phyloP scores from a whole-genome alignment of 1,139 yeast species.

The Blastobotrys malaysiensis region DNA sequence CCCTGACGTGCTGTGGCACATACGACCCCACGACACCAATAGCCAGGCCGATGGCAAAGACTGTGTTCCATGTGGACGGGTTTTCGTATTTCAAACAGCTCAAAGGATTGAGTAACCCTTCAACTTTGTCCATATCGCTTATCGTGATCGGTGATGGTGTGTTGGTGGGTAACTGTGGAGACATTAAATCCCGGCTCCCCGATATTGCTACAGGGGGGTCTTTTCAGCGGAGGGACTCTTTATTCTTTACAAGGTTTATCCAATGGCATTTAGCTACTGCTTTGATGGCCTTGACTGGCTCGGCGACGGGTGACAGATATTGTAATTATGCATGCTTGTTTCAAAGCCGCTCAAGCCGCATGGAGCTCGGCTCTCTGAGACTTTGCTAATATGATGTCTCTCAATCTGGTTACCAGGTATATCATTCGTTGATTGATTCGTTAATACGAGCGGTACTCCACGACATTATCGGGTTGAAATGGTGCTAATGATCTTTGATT shows the following conservation, averaged over 20 bases:
- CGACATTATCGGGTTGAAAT: too few species aligned
- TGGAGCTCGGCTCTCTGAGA: too few species aligned
- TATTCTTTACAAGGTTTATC: too few species aligned
- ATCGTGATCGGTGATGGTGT: background rate
- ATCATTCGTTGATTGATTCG: too few species aligned
- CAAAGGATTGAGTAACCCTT: constrained; percentile 17
- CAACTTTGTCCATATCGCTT: constrained; percentile 13
- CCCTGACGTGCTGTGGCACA: constrained; percentile 67
- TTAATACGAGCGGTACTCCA: too few species aligned
- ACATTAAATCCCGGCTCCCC: background rate
- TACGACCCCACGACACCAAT: constrained; percentile 70
- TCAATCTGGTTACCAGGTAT: too few species aligned
- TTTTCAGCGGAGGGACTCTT: too few species aligned
- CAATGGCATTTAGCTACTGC: too few species aligned
- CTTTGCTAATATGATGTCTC: too few species aligned
- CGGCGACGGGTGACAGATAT: too few species aligned
- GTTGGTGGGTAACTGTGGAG: background rate
- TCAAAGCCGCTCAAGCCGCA: background rate
- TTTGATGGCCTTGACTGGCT: too few species aligned
- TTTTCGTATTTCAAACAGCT: background rate
- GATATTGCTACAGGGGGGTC: background rate
- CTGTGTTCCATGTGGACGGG: constrained; percentile 36
- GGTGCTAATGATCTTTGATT: too few species aligned
- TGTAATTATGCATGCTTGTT: background rate
- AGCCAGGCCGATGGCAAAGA: constrained; percentile 50